Conservation (phyloP, 192 early-diverging fungal species). For the Backusella tarrabulga region DNA sequence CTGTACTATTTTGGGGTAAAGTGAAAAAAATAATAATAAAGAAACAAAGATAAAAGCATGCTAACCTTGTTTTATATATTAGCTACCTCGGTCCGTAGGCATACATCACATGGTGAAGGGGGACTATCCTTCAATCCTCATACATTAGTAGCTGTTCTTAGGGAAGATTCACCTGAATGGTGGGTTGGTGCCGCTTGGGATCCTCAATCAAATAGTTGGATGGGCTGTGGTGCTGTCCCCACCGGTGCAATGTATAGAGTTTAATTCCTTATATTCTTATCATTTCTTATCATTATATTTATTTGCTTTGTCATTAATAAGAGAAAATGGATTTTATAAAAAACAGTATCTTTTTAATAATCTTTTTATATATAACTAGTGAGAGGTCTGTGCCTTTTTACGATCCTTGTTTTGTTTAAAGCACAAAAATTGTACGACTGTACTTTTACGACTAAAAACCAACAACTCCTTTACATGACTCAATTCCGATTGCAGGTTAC, state of each 20-base stretch:
- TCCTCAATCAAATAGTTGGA: neutral
- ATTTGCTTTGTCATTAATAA: neutral
- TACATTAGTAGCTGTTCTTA: neutral
- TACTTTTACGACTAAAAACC: conserved; percentile 48
- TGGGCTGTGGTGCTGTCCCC: neutral
- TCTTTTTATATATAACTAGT: neutral
- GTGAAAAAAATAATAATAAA: neutral
- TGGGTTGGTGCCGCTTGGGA: neutral
- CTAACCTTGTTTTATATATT: neutral
- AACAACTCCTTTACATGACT: conserved; percentile 51
- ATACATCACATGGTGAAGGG: neutral
- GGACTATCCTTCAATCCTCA: neutral
- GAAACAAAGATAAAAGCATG: neutral
- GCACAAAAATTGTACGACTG: conserved; percentile 56
- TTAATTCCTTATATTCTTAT: neutral
- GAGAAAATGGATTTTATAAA: neutral
- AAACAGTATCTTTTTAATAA: neutral
- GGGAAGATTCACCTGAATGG: neutral
- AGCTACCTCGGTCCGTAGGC: neutral
- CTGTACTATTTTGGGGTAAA: conserved; percentile 12
- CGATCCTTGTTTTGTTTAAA: conserved; percentile 48
- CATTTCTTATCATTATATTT: neutral
- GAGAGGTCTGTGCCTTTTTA: conserved; percentile 37
- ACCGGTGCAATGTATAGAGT: neutral
- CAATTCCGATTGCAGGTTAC: conserved; percentile 52